Percentiles rank a stretch among this genome's conserved stretches.
phyloP scores from a whole-genome alignment of 306 rosid genomes.

The Trifolium dubium region DNA sequence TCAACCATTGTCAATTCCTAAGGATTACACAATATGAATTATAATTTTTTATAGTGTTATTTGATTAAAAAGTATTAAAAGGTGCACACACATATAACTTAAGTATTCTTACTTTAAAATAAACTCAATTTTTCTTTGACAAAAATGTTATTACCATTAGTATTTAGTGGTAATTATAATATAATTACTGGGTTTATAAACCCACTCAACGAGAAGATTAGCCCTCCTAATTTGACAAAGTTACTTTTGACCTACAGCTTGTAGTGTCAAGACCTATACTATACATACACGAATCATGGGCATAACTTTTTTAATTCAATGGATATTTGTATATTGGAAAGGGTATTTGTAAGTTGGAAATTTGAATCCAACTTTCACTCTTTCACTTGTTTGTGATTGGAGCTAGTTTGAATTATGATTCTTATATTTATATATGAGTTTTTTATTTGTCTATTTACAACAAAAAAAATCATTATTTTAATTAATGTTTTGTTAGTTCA shows the following conservation, averaged over 20 bases:
- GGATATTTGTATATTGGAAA: no score
- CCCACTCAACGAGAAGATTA: constrained; percentile 1
- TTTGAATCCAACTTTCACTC: no score
- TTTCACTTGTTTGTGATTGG: no score
- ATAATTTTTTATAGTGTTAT: background rate
- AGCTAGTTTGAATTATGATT: no score
- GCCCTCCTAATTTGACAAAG: constrained; percentile 24
- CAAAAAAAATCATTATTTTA: no score
- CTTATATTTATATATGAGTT: no score
- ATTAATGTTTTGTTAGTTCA: no score
- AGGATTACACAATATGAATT: no score
- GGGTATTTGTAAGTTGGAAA: no score
- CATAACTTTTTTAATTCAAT: background rate
- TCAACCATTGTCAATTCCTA: no score
- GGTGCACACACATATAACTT: background rate
- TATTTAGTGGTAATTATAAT: background rate
- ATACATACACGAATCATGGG: constrained; percentile 25
- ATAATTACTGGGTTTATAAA: background rate
- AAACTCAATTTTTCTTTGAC: no score
- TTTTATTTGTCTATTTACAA: no score
- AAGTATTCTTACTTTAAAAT: background rate
- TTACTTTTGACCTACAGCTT: constrained; percentile 43
- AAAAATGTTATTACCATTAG: background rate
- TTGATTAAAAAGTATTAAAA: background rate
- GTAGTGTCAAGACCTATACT: constrained; percentile 35